Evolutionary conservation across 2,329 filamentous ascomycete genomes (phyloP), one percentile per base, ranked within the genome.

Genomic region (Lachnellula occidentalis): DNA sequence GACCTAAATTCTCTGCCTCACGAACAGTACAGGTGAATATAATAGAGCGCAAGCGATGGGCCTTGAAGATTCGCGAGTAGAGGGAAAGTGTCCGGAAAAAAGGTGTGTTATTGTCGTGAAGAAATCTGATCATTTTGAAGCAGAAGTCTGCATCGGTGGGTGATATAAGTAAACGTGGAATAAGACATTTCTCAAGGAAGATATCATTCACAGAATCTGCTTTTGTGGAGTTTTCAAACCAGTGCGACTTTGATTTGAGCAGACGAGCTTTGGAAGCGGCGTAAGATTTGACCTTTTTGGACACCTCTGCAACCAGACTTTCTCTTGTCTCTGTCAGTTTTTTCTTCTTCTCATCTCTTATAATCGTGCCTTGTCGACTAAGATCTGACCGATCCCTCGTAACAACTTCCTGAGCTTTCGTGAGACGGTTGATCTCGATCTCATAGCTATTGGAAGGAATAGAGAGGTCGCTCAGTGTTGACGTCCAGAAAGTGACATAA

Each of bases 1-100:
- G 88, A 12, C 91, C 94, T n/a, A 99, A 76, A 62, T 95, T 90
- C 69, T 96, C 90, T 0, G 91, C 90, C 71, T 99, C 95, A 53
- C 90, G 86, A 22, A 92, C 86, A 0, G 92, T 95, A 68, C 88
- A 95, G 47, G 87, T 85, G 69, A 95, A 96, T 54, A 99, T 90
- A 49, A 96, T 79, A 8, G 86, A 80, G 2, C 88, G 84, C 17
- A 97, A 76, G 54, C 88, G 81, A 66, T 95, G 90, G 55, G 91
- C 83, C 64, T 85, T 85, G 73, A 99, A 95, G 0, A 99, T 77
- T 15, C 88, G 83, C 60, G 92, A 88, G 63, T 95, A 86, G 2
- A 99, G 75, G 31, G 88, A 86, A 72, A 92, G 85, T 15, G 94
- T 86, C 65, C 88, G 86, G 74, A 99, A 97, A 58, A 90, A 89